Evolutionary conservation across 768 basidiomycete genomes (phyloP), one percentile per base, ranked within the genome.

Genomic region (Collybia sordida): DNA sequence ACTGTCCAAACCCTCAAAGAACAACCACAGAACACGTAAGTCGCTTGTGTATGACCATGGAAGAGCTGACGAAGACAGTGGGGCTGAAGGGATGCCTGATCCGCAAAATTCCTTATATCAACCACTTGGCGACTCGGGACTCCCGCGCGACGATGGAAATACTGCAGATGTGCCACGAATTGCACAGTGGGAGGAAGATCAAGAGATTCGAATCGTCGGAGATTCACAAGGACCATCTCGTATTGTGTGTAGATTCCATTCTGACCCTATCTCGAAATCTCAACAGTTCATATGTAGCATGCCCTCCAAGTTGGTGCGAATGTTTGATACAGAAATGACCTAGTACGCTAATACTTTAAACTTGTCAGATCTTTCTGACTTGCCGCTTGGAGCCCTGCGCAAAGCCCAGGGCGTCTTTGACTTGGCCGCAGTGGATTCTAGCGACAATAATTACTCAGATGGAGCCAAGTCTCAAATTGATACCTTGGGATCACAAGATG

Each of bases 311-410:
- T 37, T 38, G 36, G 45, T 47, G 27, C 8, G 36, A 6, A 14
- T 15, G 5, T 14, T n/a, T 47, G 12, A 17, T 17, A 12, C 23
- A 23, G 19, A 24, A 47, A 4, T 17, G 14, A 47, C 22, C 14
- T 25, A 2, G 19, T 25, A 38, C 23, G 17, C 35, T 6, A 22
- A 1, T 31, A 24, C 18, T 36, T n/a, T 46, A 37, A n/a, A 22
- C 37, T 22, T 11, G n/a, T 4, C 47, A 86, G 85, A 81, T 59
- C 65, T 86, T 27, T 77, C 80, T 15, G 64, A 71, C 22, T 55
- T 90, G n/a, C 83, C 88, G 1, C 73, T 89, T 14, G 83, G 84
- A 3, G 69, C 81, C 4, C 68, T 88, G 17, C 74, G 82, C 22
- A 80, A 72, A 55, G 86, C 86, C 7, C 85, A 85, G 52, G 72